Evolutionary conservation across 2,329 filamentous ascomycete species (phyloP).

Genomic region (Bipolaris oryzae): DNA sequence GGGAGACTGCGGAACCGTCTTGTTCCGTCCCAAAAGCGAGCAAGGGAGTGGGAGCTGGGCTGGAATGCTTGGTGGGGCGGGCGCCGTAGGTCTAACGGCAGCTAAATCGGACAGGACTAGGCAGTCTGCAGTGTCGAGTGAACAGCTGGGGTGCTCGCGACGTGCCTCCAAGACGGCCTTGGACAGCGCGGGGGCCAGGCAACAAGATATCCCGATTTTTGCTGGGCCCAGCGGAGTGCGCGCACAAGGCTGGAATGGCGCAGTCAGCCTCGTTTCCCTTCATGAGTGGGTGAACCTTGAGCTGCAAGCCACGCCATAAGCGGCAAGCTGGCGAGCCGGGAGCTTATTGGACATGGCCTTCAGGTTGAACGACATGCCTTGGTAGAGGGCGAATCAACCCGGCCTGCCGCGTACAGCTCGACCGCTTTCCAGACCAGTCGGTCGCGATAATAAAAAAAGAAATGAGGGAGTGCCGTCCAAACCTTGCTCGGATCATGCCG

Average conservation of each 20-base stretch:
- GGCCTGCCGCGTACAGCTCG: slow-evolving; percentile 29
- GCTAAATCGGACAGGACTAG: slow-evolving; percentile 32
- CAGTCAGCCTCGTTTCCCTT: slow-evolving; percentile 49
- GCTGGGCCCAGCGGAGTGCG: slow-evolving; percentile 35
- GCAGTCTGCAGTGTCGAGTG: slow-evolving; percentile 19
- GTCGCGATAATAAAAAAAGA: slow-evolving; percentile 41
- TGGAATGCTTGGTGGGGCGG: slow-evolving; percentile 40
- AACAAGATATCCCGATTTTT: slow-evolving; percentile 47
- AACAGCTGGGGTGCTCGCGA: slow-evolving; percentile 28
- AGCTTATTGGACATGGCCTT: slow-evolving; percentile 42
- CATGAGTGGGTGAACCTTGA: slow-evolving; percentile 43
- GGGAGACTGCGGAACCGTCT: slow-evolving; percentile 15
- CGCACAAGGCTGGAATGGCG: slow-evolving; percentile 46
- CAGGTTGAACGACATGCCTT: slow-evolving; percentile 35
- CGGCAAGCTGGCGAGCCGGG: slow-evolving; percentile 45
- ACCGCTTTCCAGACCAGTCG: slow-evolving; percentile 31
- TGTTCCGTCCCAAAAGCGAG: slow-evolving; percentile 19
- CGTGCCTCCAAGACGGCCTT: slow-evolving; percentile 34
- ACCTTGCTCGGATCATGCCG: slow-evolving; percentile 43
- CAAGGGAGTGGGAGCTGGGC: slow-evolving; percentile 25
- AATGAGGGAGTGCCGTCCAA: slow-evolving; percentile 35
- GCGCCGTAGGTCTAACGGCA: slow-evolving; percentile 34
- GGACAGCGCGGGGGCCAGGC: slow-evolving; percentile 37
- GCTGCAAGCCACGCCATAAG: slow-evolving; percentile 46
- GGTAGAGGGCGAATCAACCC: slow-evolving; percentile 38